Base-by-base conservation (phyloP, 371 early-diverging fungal species). In the Mucor mucedo region DNA sequence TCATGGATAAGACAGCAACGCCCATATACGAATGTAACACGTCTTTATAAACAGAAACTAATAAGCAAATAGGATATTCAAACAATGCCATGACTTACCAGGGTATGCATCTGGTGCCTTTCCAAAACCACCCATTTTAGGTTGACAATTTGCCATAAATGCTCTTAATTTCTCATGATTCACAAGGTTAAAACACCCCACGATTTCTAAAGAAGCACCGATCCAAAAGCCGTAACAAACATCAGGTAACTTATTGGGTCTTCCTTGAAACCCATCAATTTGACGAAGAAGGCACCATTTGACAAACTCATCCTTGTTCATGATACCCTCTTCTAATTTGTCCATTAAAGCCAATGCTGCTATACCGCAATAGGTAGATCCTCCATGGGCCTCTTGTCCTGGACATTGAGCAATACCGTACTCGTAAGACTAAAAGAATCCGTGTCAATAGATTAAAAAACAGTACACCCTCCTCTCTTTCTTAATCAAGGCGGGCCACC, bases 221-320 rank as follows among this genome's bases (percentile, higher is more conserved):
- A 99, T 85, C 99, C 99, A 99, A 76, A 96, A 99, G 8, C 97
- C 91, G 75, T 99, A 99, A 75, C 99, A 99, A 1, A 96, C 92
- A 68, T 99, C 99, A n/a, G 87, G 78, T 2, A 83, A 77, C 72
- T 99, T 99, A 71, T 94, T 94, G 4, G 84, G 81, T 56, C 99
- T 79, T 5, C 99, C 99, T 63, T 95, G 91, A 76, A 96, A 99
- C 5, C 99, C 99, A 30, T 77, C 78, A 30, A 70, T 71, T 68
- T 95, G 97, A 9, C 93, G 84, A 13, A 67, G 65, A 44, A 98
- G 60, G 44, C 91, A 84, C 99, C 99, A 98, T 44, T 73, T 65
- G n/a, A 94, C 72, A 13, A 86, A 72, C 27, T 80, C 76, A 13
- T 86, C 83, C 60, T 79, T 81, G 69, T 87, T 75, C 1, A 78